Conservation (phyloP, 306 rosid species). For the Ceratonia siliqua region DNA sequence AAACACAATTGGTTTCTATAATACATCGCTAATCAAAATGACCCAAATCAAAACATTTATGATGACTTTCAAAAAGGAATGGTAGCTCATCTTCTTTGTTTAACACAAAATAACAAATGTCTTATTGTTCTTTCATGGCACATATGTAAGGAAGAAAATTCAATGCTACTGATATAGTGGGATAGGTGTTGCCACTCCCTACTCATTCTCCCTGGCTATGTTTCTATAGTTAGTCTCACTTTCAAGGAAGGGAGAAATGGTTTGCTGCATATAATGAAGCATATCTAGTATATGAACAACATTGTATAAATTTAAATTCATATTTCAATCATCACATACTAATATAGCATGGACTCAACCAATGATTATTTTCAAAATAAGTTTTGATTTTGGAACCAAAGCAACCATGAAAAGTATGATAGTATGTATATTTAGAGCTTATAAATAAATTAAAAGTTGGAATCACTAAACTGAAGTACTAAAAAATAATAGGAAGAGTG, state of each 20-base stretch:
- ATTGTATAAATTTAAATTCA: background rate
- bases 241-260: background rate
- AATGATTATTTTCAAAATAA: background rate
- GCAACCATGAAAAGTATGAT: background rate
- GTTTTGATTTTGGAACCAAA: background rate
- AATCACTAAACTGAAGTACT: slow-evolving; percentile 11
- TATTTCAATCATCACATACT: background rate
- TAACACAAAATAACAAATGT: background rate
- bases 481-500: background rate
- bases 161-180: background rate
- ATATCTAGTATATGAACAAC: background rate
- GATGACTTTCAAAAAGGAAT: background rate
- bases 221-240: background rate
- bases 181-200: background rate
- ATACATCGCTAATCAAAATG: background rate
- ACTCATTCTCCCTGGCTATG: background rate
- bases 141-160: background rate
- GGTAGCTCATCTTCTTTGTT: background rate
- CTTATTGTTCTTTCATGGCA: background rate
- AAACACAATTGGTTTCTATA: background rate
- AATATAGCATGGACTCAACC: background rate
- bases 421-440: background rate
- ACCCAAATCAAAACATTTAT: background rate
- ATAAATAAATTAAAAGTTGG: background rate
- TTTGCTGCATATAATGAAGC: background rate